Evolutionary conservation across 1,284 basidiomycete genomes (phyloP).

Genomic region (Porodaedalea pini): DNA sequence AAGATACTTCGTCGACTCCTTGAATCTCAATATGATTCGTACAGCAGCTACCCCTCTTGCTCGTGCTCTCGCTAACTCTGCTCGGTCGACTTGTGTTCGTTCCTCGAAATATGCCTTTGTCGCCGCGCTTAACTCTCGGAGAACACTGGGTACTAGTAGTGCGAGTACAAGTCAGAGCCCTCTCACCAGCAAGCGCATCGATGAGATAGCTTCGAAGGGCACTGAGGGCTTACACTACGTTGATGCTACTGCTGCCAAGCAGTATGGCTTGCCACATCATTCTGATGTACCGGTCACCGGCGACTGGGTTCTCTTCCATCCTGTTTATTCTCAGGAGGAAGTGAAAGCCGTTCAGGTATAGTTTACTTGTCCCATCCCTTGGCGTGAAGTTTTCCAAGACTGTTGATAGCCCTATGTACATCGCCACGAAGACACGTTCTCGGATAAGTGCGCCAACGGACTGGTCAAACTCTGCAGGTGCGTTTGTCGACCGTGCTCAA

Average conservation of each 20-base stretch:
- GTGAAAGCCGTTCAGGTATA: constrained; percentile 69
- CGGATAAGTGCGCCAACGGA: constrained; percentile 69
- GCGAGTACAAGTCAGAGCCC: neutral
- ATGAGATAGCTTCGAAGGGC: constrained; percentile 15
- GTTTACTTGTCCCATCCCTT: too few relatives aligned
- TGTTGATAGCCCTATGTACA: constrained; percentile 57
- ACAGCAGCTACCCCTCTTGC: constrained; percentile 2
- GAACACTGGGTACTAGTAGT: constrained; percentile 5
- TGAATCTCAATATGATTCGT: constrained; percentile 4
- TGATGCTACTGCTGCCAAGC: constrained; percentile 11
- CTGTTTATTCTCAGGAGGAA: constrained; percentile 76
- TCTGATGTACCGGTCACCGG: constrained; percentile 42
- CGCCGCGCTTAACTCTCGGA: neutral
- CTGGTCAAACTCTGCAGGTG: constrained; percentile 60
- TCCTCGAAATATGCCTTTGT: neutral
- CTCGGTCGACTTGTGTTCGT: neutral
- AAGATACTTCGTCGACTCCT: neutral
- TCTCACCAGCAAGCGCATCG: constrained; percentile 9
- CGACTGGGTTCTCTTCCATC: constrained; percentile 82
- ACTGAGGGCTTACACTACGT: constrained; percentile 18
- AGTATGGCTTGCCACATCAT: neutral
- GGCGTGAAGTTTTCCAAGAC: too few relatives aligned
- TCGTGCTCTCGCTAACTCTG: constrained; percentile 9
- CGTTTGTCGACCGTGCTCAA: constrained; percentile 10
- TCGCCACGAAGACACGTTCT: constrained; percentile 57